These are phyloP conservation scores for Fusarium sp. DNA, from an alignment of 2,329 filamentous ascomycete genomes.

Conservation along the genomic window DNA sequence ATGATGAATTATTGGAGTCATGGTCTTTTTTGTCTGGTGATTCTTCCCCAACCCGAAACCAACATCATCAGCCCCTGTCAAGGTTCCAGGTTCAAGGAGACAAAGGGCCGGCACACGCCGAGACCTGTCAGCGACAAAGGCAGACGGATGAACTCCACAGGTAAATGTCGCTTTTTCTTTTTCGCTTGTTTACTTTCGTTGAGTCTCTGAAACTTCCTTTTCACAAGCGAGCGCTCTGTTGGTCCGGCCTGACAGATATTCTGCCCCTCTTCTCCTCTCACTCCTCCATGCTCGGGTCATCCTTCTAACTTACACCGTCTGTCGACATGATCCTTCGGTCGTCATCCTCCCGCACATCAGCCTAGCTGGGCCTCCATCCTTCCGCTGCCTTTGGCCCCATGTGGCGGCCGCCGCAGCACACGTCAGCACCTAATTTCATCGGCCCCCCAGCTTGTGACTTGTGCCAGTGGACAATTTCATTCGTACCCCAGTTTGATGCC, in stretches of 20 bases:
- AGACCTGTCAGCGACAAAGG: neutral
- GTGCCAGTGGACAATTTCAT: neutral
- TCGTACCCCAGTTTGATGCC: conserved; percentile 5
- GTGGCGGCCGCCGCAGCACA: conserved; percentile 20
- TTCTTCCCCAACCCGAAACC: conserved; percentile 3
- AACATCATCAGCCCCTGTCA: neutral
- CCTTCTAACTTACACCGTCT: conserved; percentile 10
- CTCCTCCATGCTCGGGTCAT: conserved; percentile 3
- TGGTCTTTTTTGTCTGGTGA: conserved; percentile 11
- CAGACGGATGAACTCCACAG: neutral
- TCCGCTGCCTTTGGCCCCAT: neutral
- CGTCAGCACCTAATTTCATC: conserved; percentile 44
- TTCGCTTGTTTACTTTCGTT: neutral
- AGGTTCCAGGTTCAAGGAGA: neutral
- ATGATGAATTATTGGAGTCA: conserved; percentile 3
- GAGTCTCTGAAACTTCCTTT: conserved; percentile 13
- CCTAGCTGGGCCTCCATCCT: conserved; percentile 1
- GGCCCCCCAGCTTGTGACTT: neutral
- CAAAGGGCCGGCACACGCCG: neutral
- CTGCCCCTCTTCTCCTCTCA: neutral
- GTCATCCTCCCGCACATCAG: conserved; percentile 16
- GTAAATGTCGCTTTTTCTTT: neutral
- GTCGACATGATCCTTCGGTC: conserved; percentile 14
- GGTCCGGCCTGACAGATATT: neutral
- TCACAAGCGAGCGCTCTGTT: neutral